Evolutionary conservation across 1,139 yeast species (phyloP).

Genomic region (Pichiaceae sp.): DNA sequence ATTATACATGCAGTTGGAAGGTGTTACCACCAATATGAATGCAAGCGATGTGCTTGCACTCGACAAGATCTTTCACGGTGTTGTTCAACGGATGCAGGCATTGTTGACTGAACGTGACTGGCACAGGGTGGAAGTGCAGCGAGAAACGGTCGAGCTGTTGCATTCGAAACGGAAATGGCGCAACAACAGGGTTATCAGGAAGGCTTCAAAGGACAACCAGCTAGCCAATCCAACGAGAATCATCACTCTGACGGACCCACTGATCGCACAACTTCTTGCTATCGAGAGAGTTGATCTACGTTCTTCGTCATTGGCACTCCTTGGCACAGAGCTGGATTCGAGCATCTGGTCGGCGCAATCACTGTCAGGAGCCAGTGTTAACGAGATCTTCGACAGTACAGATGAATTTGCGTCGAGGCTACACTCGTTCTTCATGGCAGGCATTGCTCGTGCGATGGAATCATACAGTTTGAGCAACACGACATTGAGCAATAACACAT

Average conservation of each 20-base stretch:
- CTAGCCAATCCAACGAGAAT: too few relatives aligned
- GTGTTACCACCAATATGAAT: background rate
- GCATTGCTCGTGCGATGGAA: slow-evolving; percentile 1
- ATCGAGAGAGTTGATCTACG: background rate
- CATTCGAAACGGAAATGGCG: background rate
- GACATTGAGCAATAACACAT: background rate
- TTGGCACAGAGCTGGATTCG: background rate
- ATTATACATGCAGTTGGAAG: slow-evolving; percentile 5
- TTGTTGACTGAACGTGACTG: background rate
- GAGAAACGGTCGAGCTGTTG: background rate
- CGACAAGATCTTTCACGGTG: background rate
- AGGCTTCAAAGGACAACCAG: too few relatives aligned
- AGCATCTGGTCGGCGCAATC: background rate
- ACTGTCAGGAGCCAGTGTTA: too few relatives aligned
- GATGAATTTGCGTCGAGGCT: background rate
- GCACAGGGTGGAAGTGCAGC: background rate
- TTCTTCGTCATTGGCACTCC: background rate
- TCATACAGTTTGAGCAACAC: slow-evolving; percentile 1
- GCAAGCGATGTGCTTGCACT: background rate
- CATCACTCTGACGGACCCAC: background rate
- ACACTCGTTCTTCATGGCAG: background rate
- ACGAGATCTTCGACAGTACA: too few relatives aligned
- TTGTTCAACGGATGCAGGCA: background rate
- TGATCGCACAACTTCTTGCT: background rate
- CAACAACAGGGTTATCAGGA: background rate